A percentile compares a stretch with the other conserved stretches of the same genome.
Evolutionary conservation across 345 rosid genomes (phyloP).

Genomic region (Gossypium australe): DNA sequence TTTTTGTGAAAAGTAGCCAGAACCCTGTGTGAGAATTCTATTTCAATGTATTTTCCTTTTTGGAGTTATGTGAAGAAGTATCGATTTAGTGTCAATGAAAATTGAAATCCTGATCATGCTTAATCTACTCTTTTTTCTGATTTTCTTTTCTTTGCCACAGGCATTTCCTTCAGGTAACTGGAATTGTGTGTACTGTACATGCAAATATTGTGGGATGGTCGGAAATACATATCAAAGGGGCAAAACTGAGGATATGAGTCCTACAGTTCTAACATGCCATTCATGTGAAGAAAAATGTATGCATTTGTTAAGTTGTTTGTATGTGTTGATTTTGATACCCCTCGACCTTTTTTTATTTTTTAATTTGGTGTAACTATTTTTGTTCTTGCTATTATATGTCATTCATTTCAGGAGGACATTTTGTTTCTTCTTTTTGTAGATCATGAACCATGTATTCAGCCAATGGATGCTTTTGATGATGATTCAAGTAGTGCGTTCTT

Average conservation of each 20-base stretch:
- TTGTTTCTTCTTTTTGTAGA: conserved; percentile 41
- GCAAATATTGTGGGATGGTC: conserved; percentile 70
- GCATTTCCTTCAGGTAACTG: conserved; percentile 78
- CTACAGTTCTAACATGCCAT: conserved; percentile 40
- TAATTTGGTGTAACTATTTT: neutral
- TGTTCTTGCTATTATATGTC: conserved; percentile 1
- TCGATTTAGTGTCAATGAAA: neutral
- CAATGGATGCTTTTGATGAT: conserved; percentile 27
- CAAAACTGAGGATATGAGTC: conserved; percentile 20
- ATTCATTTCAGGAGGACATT: conserved; percentile 7
- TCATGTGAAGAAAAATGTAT: conserved; percentile 87
- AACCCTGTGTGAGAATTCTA: neutral
- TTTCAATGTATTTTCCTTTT: neutral
- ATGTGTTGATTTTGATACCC: neutral
- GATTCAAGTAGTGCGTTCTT: conserved; percentile 33
- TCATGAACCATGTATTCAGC: conserved; percentile 58
- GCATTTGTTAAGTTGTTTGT: neutral
- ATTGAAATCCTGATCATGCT: neutral
- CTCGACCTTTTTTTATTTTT: neutral
- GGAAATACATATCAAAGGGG: conserved; percentile 25
- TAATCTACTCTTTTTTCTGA: conserved; percentile 11
- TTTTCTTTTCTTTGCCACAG: conserved; percentile 37
- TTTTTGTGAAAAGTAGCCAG: neutral
- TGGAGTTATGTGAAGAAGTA: neutral
- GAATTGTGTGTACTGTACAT: conserved; percentile 82